A percentile compares a stretch with the other conserved stretches of the same genome.
phyloP scores from a whole-genome alignment of 495 filamentous ascomycete genomes.

The Trichocladium uniseriatum region DNA sequence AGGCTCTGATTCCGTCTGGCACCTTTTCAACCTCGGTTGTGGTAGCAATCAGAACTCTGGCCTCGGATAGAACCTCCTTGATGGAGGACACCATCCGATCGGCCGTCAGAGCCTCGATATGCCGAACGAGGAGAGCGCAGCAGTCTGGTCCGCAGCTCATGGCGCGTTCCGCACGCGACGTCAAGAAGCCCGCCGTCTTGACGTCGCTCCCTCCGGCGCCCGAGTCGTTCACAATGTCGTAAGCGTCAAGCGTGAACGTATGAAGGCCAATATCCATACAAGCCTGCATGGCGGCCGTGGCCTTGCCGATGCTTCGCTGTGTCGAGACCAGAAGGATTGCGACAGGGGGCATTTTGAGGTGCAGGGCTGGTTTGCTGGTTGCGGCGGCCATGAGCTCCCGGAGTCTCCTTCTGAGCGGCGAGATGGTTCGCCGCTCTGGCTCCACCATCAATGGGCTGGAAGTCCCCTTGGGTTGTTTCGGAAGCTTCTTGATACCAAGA shows the following conservation, averaged over 20 bases:
- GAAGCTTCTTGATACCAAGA: constrained; percentile 57
- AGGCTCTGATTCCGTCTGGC: constrained; percentile 73
- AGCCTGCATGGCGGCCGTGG: constrained; percentile 61
- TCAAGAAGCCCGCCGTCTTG: constrained; percentile 83
- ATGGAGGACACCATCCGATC: constrained; percentile 79
- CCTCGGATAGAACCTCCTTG: constrained; percentile 63
- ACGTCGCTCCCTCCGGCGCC: constrained; percentile 79
- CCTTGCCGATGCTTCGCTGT: constrained; percentile 86
- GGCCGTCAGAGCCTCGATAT: constrained; percentile 83
- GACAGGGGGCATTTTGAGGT: constrained; percentile 76
- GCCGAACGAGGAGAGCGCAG: constrained; percentile 74
- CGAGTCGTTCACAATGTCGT: constrained; percentile 85
- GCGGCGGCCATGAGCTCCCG: constrained; percentile 81
- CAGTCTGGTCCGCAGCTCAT: constrained; percentile 76
- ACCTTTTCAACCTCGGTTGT: constrained; percentile 93
- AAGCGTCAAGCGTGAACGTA: constrained; percentile 80
- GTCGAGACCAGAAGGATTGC: constrained; percentile 82
- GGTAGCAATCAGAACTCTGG: constrained; percentile 78
- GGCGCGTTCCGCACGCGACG: constrained; percentile 78
- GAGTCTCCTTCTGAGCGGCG: constrained; percentile 63
- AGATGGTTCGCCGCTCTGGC: constrained; percentile 41
- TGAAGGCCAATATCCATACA: constrained; percentile 85
- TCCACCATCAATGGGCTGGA: constrained; percentile 38
- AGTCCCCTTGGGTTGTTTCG: constrained; percentile 22
- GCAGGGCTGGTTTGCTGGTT: constrained; percentile 76